A percentile compares a stretch with the other conserved stretches of the same genome.
Conservation (phyloP, 2,329 filamentous ascomycete species). For the Pezicula radicicola region DNA sequence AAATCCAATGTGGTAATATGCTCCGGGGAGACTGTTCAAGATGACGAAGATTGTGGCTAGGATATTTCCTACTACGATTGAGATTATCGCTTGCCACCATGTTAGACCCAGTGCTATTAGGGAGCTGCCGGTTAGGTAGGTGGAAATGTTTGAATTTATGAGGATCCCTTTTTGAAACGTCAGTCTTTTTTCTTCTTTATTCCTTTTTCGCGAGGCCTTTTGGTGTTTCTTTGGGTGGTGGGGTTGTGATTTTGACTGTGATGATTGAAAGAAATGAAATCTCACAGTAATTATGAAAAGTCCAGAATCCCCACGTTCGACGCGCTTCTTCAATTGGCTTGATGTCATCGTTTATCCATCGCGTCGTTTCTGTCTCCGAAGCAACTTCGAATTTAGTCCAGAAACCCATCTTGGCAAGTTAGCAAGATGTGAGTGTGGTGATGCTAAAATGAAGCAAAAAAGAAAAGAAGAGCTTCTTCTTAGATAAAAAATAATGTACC, state of each 20-base stretch:
- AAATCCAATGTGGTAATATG: constrained; percentile 39
- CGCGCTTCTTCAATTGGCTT: constrained; percentile 41
- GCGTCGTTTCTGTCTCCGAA: constrained; percentile 27
- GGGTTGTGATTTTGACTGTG: neutral
- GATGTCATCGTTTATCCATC: constrained; percentile 47
- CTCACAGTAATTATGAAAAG: constrained; percentile 43
- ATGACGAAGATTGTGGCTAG: constrained; percentile 30
- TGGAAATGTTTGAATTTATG: constrained; percentile 42
- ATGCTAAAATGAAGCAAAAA: neutral
- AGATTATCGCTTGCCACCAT: constrained; percentile 42
- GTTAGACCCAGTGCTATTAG: constrained; percentile 26
- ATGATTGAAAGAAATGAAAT: neutral
- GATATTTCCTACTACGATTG: constrained; percentile 35
- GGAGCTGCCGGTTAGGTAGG: constrained; percentile 38
- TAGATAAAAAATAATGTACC: too few relatives aligned
- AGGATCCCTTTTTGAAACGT: constrained; percentile 35
- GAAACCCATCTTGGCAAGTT: neutral
- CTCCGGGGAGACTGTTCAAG: constrained; percentile 32
- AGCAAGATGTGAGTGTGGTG: neutral
- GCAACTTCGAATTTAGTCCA: neutral
- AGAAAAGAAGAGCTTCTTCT: too few relatives aligned
- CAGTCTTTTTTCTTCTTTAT: neutral
- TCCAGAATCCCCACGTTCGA: constrained; percentile 39
- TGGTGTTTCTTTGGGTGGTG: too few relatives aligned
- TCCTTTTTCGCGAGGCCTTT: too few relatives aligned